Evolutionary conservation across 352 stramenopile species (phyloP), one percentile per base, ranked within the genome.

Genomic region (Phytophthora constricta): DNA sequence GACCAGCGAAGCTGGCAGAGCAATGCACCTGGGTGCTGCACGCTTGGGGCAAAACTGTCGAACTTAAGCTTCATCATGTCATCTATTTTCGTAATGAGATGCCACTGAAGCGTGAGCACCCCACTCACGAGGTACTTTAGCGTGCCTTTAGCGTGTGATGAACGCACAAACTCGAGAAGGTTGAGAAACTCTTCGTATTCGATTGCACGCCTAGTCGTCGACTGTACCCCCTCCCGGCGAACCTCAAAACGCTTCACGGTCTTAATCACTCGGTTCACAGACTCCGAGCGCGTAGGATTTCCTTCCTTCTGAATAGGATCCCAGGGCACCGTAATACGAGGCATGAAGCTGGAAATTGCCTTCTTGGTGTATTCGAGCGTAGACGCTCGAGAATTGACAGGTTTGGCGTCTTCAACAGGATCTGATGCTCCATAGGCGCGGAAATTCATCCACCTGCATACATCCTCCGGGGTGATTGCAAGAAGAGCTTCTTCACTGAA

Each of bases 1-100:
- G 50, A 62, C 60, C 51, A 68, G 3, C 45, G 51, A 3, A 63
- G 11, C 20, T 68, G 62, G n/a, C 20, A 68, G 5, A 71, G 16
- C 13, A 71, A 49, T 5, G 51, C 58, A 0, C 5, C 11, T 23
- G 61, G 25, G n/a, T 58, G 23, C n/a, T 68, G 61, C 7, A 16
- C 23, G 26, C 31, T 62, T 0, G 22, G 22, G 1, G 54, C 22
- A 16, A 70, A 62, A 33, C 37, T 61, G 14, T 33, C n/a, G n/a
- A 70, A 65, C n/a, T 57, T 25, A 0, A 70, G 19, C 10, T 70
- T 61, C 49, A 70, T 65, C 63, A 70, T 74, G 49, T 74, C 60
- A 27, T 74, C 66, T 19, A 62, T 65, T 1, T 25, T 20, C 5
- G 63, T 22, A 0, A 56, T 45, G 2, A 65, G 10, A 39, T 65